Percentiles rank a stretch among this genome's conserved stretches.
These are phyloP conservation scores for Solanum megistacrolobum DNA, from an alignment of 257 asterid genomes.

Conservation along the genomic window DNA sequence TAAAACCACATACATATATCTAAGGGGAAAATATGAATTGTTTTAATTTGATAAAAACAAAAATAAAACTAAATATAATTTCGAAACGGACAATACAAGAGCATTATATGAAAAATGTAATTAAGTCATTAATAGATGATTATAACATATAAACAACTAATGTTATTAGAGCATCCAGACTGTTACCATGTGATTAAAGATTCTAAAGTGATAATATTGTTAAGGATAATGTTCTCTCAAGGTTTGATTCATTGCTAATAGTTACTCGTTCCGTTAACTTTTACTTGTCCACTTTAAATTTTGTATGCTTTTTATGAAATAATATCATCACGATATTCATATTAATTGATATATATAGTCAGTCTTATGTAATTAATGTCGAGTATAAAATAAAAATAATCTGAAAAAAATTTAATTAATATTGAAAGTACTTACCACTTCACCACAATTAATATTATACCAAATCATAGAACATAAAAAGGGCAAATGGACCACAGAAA, in stretches of 20 bases:
- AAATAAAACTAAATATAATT: neutral
- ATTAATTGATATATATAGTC: too few species aligned
- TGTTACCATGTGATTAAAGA: neutral
- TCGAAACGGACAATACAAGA: neutral
- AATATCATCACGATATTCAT: neutral
- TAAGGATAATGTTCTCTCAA: neutral
- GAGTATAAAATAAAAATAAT: too few species aligned
- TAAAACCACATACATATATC: neutral
- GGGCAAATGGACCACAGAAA: neutral
- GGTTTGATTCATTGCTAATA: neutral
- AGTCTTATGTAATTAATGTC: neutral
- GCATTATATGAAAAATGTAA: neutral
- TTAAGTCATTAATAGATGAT: neutral
- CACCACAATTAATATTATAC: neutral
- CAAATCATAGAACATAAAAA: neutral
- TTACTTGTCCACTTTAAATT: neutral
- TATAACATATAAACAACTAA: neutral
- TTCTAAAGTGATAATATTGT: neutral
- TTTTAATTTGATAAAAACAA: neutral
- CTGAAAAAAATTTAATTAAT: too few species aligned
- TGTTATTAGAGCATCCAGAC: neutral
- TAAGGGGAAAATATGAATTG: neutral
- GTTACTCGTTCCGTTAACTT: neutral
- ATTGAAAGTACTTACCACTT: neutral
- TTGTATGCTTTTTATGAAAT: fast-evolving